Evolutionary conservation across 2,329 filamentous ascomycete species (phyloP).

Genomic region (Aspergillus fumigatus): DNA sequence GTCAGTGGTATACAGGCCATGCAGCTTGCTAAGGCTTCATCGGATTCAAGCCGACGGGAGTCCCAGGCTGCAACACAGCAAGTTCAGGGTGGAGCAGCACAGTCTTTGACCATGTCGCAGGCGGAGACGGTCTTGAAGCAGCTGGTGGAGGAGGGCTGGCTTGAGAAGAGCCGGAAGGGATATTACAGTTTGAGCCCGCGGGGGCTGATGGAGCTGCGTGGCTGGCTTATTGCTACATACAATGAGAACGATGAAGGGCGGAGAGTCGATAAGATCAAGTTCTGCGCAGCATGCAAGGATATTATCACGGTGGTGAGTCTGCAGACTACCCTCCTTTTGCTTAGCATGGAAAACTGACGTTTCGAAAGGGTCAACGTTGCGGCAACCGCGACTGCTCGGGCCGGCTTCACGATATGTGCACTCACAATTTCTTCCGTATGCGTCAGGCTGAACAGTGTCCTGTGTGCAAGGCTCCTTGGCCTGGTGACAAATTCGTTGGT

Average conservation of each 20-base stretch:
- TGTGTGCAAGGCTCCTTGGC: slow-evolving; percentile 49
- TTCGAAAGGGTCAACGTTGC: slow-evolving; percentile 65
- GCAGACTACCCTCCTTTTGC: neutral
- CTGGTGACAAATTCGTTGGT: slow-evolving; percentile 49
- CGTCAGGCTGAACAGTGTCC: slow-evolving; percentile 62
- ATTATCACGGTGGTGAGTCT: slow-evolving; percentile 67
- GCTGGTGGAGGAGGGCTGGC: slow-evolving; percentile 77
- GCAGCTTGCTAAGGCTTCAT: slow-evolving; percentile 54
- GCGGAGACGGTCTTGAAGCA: slow-evolving; percentile 67
- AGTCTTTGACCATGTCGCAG: slow-evolving; percentile 68
- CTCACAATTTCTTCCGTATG: slow-evolving; percentile 67
- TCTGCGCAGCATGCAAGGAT: slow-evolving; percentile 82
- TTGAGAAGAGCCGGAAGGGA: slow-evolving; percentile 66
- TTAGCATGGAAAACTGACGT: slow-evolving; percentile 2
- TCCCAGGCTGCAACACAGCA: slow-evolving; percentile 35
- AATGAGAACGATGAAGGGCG: slow-evolving; percentile 60
- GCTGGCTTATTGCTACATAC: slow-evolving; percentile 83
- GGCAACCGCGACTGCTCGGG: slow-evolving; percentile 61
- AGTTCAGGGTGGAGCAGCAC: slow-evolving; percentile 30
- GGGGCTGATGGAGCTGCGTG: slow-evolving; percentile 75
- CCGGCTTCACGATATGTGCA: slow-evolving; percentile 73
- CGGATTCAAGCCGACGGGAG: slow-evolving; percentile 44
- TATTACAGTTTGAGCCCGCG: slow-evolving; percentile 75
- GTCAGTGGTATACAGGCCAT: slow-evolving; percentile 74
- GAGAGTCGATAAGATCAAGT: slow-evolving; percentile 69